Conservation (phyloP, 805 yeast genomes). For the Yamadazyma tumulicola region DNA sequence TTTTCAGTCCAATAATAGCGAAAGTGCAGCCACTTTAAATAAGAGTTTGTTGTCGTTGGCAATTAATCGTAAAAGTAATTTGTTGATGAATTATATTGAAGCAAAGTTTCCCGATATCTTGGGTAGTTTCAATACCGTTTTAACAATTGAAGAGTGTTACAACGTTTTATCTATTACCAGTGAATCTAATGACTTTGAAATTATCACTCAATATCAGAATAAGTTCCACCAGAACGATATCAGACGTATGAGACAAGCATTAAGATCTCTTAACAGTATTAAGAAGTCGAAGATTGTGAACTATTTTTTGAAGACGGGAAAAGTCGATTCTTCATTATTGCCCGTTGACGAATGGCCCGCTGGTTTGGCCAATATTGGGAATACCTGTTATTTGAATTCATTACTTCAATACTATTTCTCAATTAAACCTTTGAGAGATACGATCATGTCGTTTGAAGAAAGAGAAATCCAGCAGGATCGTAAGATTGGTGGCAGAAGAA, state of each 20-base stretch:
- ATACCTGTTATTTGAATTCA: conserved; percentile 92
- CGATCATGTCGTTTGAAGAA: conserved; percentile 54
- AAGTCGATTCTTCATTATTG: conserved; percentile 50
- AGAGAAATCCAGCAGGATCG: conserved; percentile 18
- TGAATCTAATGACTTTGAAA: conserved; percentile 54
- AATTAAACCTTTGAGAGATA: conserved; percentile 72
- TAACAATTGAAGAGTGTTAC: conserved; percentile 35
- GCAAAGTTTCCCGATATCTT: conserved; percentile 31
- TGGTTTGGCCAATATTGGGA: conserved; percentile 92
- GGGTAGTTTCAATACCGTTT: conserved; percentile 5
- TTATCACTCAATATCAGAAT: conserved; percentile 46
- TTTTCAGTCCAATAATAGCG: conserved; percentile 23
- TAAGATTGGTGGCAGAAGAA: conserved; percentile 83
- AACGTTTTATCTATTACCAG: conserved; percentile 45
- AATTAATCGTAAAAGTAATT: conserved; percentile 49
- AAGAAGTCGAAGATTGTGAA: conserved; percentile 54
- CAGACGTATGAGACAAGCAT: conserved; percentile 52
- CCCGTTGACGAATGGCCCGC: conserved; percentile 79
- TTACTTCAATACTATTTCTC: conserved; percentile 87
- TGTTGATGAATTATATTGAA: conserved; percentile 55
- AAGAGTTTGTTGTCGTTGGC: conserved; percentile 66
- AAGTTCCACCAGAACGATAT: conserved; percentile 38
- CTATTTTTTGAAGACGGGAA: conserved; percentile 59
- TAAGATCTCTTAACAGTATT: conserved; percentile 52
- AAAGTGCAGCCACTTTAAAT: conserved; percentile 36